Conservation (phyloP, 1,284 basidiomycete genomes). For the Trichosporon sp. region DNA sequence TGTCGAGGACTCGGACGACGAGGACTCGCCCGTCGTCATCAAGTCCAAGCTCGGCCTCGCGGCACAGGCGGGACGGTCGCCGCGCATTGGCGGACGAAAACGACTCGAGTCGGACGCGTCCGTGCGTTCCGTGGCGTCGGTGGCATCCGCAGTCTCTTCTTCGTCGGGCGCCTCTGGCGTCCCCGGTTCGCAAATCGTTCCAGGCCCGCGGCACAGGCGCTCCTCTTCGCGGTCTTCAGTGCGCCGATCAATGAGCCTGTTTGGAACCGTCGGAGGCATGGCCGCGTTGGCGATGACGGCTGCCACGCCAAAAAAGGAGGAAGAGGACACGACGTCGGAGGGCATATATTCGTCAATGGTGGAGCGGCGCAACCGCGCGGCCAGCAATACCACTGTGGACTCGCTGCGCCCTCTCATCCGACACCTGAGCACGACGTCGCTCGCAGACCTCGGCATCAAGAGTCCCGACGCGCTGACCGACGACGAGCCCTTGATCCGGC, state of each 20-base stretch:
- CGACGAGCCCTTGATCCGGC: conserved; percentile 38
- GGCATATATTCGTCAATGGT: conserved; percentile 18
- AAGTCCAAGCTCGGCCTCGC: conserved; percentile 17
- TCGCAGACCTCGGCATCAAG: conserved; percentile 31
- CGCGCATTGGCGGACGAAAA: conserved; percentile 26
- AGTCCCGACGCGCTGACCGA: conserved; percentile 23
- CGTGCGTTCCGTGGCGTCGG: not conserved
- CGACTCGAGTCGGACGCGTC: conserved; percentile 5
- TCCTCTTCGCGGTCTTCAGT: conserved; percentile 8
- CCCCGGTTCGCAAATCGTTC: not conserved
- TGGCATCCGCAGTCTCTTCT: not conserved
- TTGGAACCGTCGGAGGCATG: conserved; percentile 46
- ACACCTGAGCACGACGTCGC: conserved; percentile 36
- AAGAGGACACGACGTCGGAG: not conserved
- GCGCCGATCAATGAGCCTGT: conserved; percentile 47
- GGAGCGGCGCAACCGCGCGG: conserved; percentile 31
- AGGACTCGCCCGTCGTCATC: conserved; percentile 31
- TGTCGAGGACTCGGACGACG: conserved; percentile 15
- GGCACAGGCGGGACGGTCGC: conserved; percentile 21
- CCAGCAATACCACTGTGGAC: conserved; percentile 26
- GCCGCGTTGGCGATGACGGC: conserved; percentile 39
- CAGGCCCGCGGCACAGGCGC: not conserved
- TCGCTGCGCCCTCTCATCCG: conserved; percentile 37
- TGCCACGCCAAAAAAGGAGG: not conserved
- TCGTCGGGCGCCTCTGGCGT: not conserved